A percentile compares a stretch with the other conserved stretches of the same genome.
These are phyloP conservation scores for Huntiella decipiens DNA, from an alignment of 2,329 filamentous ascomycete genomes.

Conservation along the genomic window DNA sequence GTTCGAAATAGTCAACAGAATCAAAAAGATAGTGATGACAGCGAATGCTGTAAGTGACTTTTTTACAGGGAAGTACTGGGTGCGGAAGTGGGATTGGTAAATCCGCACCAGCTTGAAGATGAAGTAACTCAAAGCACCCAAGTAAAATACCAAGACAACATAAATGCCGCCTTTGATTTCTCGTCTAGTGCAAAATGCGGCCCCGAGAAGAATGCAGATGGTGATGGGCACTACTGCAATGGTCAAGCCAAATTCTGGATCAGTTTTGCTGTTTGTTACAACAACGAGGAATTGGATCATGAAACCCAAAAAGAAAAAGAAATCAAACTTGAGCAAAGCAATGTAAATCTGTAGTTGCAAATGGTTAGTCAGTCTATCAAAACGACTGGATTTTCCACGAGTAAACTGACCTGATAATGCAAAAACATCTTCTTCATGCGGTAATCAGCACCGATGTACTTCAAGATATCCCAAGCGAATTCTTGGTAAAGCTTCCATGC, in stretches of 20 bases:
- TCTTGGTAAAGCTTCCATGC: conserved; percentile 96
- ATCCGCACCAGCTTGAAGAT: conserved; percentile 96
- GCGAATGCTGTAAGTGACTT: conserved; percentile 85
- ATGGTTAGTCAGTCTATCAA: not conserved
- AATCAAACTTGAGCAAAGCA: conserved; percentile 93
- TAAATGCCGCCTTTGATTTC: conserved; percentile 69
- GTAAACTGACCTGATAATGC: conserved; percentile 62
- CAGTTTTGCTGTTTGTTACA: conserved; percentile 43
- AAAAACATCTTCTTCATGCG: conserved; percentile 93
- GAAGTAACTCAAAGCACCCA: conserved; percentile 83
- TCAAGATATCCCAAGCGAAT: conserved; percentile 98
- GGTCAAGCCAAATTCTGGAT: conserved; percentile 68
- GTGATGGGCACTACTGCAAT: conserved; percentile 81
- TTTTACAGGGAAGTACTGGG: conserved; percentile 57
- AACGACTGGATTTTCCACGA: not conserved
- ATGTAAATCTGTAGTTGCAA: conserved; percentile 61
- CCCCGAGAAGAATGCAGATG: conserved; percentile 68
- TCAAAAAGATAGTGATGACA: conserved; percentile 74
- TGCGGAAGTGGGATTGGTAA: conserved; percentile 45
- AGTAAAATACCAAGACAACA: conserved; percentile 63
- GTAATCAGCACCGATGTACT: conserved; percentile 94
- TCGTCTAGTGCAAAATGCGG: conserved; percentile 61
- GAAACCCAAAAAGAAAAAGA: conserved; percentile 99
- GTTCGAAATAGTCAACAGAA: conserved; percentile 74
- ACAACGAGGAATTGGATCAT: conserved; percentile 96